Percentiles rank a stretch among this genome's conserved stretches.
These are phyloP conservation scores for Quercus phellos DNA, from an alignment of 331 rosid species.

Conservation along the genomic window DNA sequence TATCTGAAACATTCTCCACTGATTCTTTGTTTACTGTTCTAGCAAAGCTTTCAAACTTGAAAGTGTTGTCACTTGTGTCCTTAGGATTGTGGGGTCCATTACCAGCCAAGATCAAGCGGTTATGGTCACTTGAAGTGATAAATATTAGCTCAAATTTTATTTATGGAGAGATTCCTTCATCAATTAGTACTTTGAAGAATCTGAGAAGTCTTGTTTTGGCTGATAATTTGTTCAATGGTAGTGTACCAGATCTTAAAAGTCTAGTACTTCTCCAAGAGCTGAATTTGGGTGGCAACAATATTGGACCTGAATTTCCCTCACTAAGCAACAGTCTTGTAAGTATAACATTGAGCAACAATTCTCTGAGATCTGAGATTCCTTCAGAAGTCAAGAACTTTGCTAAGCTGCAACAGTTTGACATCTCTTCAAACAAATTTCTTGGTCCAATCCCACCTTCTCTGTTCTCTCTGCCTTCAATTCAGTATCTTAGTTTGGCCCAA, in stretches of 20 bases:
- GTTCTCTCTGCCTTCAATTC: constrained; percentile 66
- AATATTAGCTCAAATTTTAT: constrained; percentile 72
- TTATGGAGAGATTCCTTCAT: constrained; percentile 51
- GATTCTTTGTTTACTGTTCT: constrained; percentile 59
- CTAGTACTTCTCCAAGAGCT: constrained; percentile 53
- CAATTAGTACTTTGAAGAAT: constrained; percentile 37
- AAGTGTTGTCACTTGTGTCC: constrained; percentile 54
- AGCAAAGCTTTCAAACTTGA: constrained; percentile 66
- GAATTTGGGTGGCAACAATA: constrained; percentile 45
- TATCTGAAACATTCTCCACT: constrained; percentile 61
- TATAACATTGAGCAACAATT: constrained; percentile 50
- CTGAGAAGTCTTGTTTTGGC: constrained; percentile 62
- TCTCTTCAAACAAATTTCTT: constrained; percentile 51
- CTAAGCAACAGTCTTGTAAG: constrained; percentile 40
- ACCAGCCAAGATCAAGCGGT: constrained; percentile 55
- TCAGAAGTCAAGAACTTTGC: constrained; percentile 23
- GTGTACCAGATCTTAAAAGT: constrained; percentile 51
- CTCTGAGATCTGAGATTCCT: constrained; percentile 60
- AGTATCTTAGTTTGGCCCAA: constrained; percentile 51
- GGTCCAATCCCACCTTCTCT: constrained; percentile 62
- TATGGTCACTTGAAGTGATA: constrained; percentile 51
- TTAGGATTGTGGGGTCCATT: constrained; percentile 89
- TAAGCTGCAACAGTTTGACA: constrained; percentile 53
- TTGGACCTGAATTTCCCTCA: constrained; percentile 65
- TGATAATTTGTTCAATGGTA: constrained; percentile 63